phyloP scores from a whole-genome alignment of 1,139 yeast species.

The Candida freyschussii region DNA sequence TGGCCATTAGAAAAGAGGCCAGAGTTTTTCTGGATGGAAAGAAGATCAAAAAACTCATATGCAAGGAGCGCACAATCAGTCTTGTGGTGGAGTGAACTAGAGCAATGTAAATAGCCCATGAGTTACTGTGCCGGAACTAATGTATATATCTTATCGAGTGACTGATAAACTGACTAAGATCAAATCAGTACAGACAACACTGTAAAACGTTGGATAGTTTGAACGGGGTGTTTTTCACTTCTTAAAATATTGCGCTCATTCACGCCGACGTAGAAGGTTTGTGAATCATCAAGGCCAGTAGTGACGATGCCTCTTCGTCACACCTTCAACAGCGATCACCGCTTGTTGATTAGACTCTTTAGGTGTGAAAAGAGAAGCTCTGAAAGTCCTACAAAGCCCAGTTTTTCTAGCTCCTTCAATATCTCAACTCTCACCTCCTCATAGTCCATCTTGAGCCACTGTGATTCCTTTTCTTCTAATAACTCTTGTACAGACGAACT shows the following conservation, averaged over 20 bases:
- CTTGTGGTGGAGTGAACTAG: conserved; percentile 29
- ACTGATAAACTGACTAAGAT: no score
- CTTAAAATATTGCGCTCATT: no score
- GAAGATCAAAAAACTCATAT: conserved; percentile 34
- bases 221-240: no score
- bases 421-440: conserved; percentile 39
- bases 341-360: conserved; percentile 33
- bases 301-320: no score
- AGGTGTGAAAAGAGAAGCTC: conserved; percentile 44
- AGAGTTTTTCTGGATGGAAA: conserved; percentile 32
- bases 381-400: conserved; percentile 41
- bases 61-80: conserved; percentile 34
- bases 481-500: conserved; percentile 23
- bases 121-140: no score
- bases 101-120: no score
- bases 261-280: no score
- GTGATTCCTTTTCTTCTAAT: conserved; percentile 5
- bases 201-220: no score
- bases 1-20: conserved; percentile 29
- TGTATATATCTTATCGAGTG: no score
- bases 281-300: no score
- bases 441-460: conserved; percentile 34
- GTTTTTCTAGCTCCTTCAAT: conserved; percentile 31
- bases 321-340: no score
- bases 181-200: no score